Evolutionary conservation across 495 filamentous ascomycete species (phyloP), one percentile per base, ranked within the genome.

Genomic region (Tuber microsphaerosporum): DNA sequence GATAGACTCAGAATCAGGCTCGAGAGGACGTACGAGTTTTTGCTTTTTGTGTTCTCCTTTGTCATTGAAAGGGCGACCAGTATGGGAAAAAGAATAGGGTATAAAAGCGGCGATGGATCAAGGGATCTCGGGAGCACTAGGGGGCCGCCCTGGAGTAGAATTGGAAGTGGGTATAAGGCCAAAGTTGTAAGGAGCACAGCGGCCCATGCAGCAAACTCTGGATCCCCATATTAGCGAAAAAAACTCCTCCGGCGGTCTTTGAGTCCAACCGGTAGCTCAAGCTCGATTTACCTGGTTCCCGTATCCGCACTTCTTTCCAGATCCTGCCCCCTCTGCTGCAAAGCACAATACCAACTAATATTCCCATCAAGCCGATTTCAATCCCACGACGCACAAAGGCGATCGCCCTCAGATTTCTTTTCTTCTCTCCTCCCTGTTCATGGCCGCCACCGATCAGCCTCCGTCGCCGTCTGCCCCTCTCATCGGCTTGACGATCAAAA

Each of bases 71-170:
- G 83, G 6, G 95, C 91, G 48, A 97, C 90, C 31, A 93, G 86
- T 12, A 95, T 80, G 2, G 95, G 93, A 12, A 97, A 86, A 0
- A 91, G 77, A 1, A 90, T 85, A 2, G 95, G 96, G 80, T 98
- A 99, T 31, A 99, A 85, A 14, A 98, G 85, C 9, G 95, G 93
- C 22, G 95, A 95, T 2, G 93, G 95, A 81, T 99, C 95, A 83
- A 98, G 97, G 41, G 87, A 83, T 31, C 71, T 74, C n/a, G 81
- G 78, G 44, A 76, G 80, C 45, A 77, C 75, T 19, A 84, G 46
- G 45, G 65, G 71, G 41, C 69, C 20, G 42, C 75, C 73, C 22
- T 74, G 70, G 19, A 81, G 65, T n/a, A 82, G 68, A 14, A 82
- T 78, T 51, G 71, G 73, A 17, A 82, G 70, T 20, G 81, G 81